These are phyloP conservation scores for Aspergillus phoenicis DNA, from an alignment of 2,329 filamentous ascomycete genomes.

Conservation along the genomic window DNA sequence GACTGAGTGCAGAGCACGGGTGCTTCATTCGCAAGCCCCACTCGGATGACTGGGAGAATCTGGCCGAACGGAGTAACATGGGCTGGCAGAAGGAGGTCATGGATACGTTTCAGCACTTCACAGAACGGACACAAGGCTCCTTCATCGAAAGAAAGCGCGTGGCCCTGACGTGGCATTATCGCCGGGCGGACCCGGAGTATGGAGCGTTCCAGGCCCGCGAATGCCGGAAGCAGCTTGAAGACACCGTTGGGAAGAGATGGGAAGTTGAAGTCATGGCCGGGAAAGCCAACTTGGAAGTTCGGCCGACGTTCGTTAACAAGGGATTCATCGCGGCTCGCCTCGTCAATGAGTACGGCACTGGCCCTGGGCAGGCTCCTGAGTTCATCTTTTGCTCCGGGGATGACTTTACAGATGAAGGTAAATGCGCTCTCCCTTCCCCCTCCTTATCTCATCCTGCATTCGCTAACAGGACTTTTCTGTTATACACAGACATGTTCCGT, in stretches of 20 bases:
- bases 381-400: slow-evolving; percentile 92
- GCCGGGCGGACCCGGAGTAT: slow-evolving; percentile 82
- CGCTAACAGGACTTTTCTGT: slow-evolving; percentile 4
- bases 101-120: slow-evolving; percentile 83
- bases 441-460: not conserved
- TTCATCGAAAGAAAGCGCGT: slow-evolving; percentile 95
- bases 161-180: slow-evolving; percentile 96
- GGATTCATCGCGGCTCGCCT: slow-evolving; percentile 89
- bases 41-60: slow-evolving; percentile 78
- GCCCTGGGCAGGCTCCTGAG: slow-evolving; percentile 64
- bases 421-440: not conserved
- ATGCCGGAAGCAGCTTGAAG: slow-evolving; percentile 79
- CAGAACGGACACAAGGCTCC: slow-evolving; percentile 81
- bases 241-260: slow-evolving; percentile 74
- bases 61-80: slow-evolving; percentile 87
- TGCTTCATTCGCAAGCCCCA: slow-evolving; percentile 88
- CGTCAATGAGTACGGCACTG: slow-evolving; percentile 68
- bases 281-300: slow-evolving; percentile 94
- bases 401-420: slow-evolving; percentile 97
- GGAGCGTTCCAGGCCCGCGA: slow-evolving; percentile 77
- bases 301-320: slow-evolving; percentile 98
- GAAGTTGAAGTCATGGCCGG: slow-evolving; percentile 96
- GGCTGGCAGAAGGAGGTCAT: slow-evolving; percentile 86
- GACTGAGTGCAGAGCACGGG: slow-evolving; percentile 95
- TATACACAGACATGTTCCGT: slow-evolving; percentile 72